Percentiles rank a stretch among this genome's conserved stretches.
phyloP scores from a whole-genome alignment of 2,329 filamentous ascomycete species.

The Lojkania enalia region DNA sequence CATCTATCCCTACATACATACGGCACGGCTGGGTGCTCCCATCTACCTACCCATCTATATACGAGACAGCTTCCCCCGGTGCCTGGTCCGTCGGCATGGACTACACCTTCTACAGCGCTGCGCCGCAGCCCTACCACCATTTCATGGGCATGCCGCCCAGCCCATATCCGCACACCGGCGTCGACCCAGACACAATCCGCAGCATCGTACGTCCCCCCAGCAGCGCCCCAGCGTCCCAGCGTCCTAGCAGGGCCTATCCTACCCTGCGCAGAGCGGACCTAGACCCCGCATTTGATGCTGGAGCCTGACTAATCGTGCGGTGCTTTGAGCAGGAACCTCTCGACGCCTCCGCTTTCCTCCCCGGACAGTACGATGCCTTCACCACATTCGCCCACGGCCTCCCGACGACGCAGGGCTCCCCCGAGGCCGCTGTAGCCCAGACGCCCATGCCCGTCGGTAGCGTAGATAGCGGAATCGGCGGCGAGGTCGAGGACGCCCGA shows the following conservation, averaged over 20 bases:
- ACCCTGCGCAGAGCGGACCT: no score
- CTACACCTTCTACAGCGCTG: conserved; percentile 57
- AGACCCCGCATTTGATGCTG: conserved; percentile 8
- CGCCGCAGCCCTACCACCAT: conserved; percentile 53
- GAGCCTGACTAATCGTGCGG: conserved; percentile 25
- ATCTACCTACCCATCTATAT: no score
- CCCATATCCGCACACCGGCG: conserved; percentile 33
- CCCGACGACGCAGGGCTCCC: conserved; percentile 37
- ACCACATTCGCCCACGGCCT: conserved; percentile 26
- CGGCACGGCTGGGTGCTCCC: no score
- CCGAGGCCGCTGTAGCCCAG: conserved; percentile 30
- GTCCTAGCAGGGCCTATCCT: background rate
- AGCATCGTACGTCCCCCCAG: conserved; percentile 42
- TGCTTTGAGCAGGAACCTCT: conserved; percentile 46
- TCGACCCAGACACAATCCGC: conserved; percentile 43
- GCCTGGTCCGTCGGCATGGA: conserved; percentile 51
- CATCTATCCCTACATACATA: background rate
- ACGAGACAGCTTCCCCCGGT: background rate
- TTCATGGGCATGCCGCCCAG: conserved; percentile 53
- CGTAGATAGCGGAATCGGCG: conserved; percentile 48
- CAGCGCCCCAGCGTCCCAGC: conserved; percentile 19
- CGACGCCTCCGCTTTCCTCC: conserved; percentile 42
- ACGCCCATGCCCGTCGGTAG: conserved; percentile 44
- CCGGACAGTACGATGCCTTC: conserved; percentile 35
- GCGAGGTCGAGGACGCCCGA: conserved; percentile 44